These are phyloP conservation scores for Ustilago nuda DNA, from an alignment of 1,284 basidiomycete species.

Conservation along the genomic window DNA sequence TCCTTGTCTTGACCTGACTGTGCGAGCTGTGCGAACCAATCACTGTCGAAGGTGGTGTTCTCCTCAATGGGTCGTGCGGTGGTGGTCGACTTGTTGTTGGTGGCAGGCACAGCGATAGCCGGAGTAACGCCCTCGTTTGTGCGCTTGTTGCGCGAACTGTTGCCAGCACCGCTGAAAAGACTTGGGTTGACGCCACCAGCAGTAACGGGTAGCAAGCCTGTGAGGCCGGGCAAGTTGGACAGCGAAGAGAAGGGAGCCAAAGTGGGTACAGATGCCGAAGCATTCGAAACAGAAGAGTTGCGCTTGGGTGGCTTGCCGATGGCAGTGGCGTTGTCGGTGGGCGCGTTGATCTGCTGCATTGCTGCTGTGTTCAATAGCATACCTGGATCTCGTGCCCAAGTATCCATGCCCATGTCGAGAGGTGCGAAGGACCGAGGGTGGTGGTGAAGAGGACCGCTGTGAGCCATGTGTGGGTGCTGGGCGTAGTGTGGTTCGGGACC, in stretches of 20 bases:
- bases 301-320: constrained; percentile 24
- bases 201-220: constrained; percentile 32
- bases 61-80: constrained; percentile 38
- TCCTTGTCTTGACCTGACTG: constrained; percentile 53
- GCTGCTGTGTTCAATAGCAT: constrained; percentile 18
- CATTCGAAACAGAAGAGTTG: neutral
- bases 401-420: constrained; percentile 45
- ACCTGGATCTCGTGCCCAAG: constrained; percentile 34
- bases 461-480: constrained; percentile 25
- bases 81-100: constrained; percentile 35
- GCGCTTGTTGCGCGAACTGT: constrained; percentile 12
- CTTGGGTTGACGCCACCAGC: constrained; percentile 42
- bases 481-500: constrained; percentile 33
- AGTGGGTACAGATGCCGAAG: neutral
- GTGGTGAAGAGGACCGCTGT: constrained; percentile 23
- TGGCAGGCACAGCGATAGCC: constrained; percentile 23
- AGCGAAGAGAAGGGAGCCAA: constrained; percentile 31
- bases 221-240: constrained; percentile 22
- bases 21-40: constrained; percentile 55
- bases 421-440: constrained; percentile 36
- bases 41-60: constrained; percentile 47
- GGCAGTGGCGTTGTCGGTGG: neutral
- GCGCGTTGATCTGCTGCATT: constrained; percentile 13
- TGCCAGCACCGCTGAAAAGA: constrained; percentile 29
- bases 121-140: constrained; percentile 13